A percentile compares a stretch with the other conserved stretches of the same genome.
Conservation (phyloP, 768 basidiomycete genomes). For the Boletus huronensis region DNA sequence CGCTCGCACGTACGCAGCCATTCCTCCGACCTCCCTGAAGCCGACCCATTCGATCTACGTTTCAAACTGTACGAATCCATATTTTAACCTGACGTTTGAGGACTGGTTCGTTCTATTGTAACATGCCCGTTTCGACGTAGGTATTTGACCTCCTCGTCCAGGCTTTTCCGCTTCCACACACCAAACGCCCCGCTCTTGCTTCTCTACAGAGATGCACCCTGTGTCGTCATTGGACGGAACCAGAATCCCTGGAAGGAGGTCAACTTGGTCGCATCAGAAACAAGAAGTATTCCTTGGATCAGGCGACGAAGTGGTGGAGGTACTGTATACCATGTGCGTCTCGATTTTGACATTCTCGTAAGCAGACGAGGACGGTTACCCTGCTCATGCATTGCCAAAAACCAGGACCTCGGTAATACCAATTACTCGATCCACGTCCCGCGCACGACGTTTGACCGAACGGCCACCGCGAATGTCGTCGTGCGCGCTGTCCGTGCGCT, state of each 20-base stretch:
- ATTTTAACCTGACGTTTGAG: constrained; percentile 87
- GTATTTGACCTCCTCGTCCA: constrained; percentile 29
- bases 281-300: constrained; percentile 66
- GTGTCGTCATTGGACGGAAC: constrained; percentile 91
- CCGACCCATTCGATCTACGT: constrained; percentile 58
- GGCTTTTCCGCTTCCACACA: constrained; percentile 78
- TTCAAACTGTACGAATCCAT: constrained; percentile 76
- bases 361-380: neutral
- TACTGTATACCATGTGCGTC: constrained; percentile 89
- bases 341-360: neutral
- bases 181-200: constrained; percentile 70
- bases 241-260: constrained; percentile 99
- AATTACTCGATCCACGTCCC: constrained; percentile 95
- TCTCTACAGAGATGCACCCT: constrained; percentile 83
- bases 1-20: constrained; percentile 13
- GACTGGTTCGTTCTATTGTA: constrained; percentile 63
- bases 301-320: constrained; percentile 90
- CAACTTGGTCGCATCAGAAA: constrained; percentile 59
- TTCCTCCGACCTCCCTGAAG: constrained; percentile 21
- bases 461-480: constrained; percentile 72
- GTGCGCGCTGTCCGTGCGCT: constrained; percentile 71
- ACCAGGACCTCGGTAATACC: constrained; percentile 92
- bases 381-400: neutral
- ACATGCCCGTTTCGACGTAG: constrained; percentile 29
- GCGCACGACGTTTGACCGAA: constrained; percentile 73